These are phyloP conservation scores for Phialophora chinensis DNA, from an alignment of 2,329 filamentous ascomycete genomes.

Conservation along the genomic window DNA sequence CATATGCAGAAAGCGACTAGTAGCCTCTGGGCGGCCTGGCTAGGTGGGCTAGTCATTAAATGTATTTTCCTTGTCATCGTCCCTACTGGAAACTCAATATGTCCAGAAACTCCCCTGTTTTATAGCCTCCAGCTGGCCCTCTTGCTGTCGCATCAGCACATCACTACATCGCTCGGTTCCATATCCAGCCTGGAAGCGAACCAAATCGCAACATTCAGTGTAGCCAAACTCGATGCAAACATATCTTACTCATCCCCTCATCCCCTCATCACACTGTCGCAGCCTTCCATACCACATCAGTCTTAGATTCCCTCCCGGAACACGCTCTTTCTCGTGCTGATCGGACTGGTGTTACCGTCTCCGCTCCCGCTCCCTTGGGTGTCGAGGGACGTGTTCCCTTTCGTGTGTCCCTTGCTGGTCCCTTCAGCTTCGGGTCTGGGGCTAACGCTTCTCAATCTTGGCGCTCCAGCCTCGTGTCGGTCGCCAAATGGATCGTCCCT, in stretches of 20 bases:
- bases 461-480: constrained; percentile 62
- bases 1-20: constrained; percentile 24
- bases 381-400: constrained; percentile 50
- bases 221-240: neutral
- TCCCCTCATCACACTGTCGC: neutral
- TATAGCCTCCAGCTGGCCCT: neutral
- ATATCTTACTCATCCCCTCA: neutral
- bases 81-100: neutral
- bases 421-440: constrained; percentile 71
- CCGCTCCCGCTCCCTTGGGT: constrained; percentile 27
- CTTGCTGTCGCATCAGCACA: neutral
- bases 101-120: neutral
- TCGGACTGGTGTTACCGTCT: constrained; percentile 38
- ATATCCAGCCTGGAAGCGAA: neutral
- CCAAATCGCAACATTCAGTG: neutral
- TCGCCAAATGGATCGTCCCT: constrained; percentile 73
- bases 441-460: constrained; percentile 71
- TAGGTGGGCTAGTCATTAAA: neutral
- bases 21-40: neutral
- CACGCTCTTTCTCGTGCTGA: constrained; percentile 39
- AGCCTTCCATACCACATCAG: neutral
- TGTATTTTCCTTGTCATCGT: neutral
- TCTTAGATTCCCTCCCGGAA: constrained; percentile 38
- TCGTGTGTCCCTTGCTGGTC: constrained; percentile 39
- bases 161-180: neutral